Evolutionary conservation across 176 grass and related monocot genomes (phyloP), one percentile per base, ranked within the genome.

Genomic region (Guadua angustifolia): DNA sequence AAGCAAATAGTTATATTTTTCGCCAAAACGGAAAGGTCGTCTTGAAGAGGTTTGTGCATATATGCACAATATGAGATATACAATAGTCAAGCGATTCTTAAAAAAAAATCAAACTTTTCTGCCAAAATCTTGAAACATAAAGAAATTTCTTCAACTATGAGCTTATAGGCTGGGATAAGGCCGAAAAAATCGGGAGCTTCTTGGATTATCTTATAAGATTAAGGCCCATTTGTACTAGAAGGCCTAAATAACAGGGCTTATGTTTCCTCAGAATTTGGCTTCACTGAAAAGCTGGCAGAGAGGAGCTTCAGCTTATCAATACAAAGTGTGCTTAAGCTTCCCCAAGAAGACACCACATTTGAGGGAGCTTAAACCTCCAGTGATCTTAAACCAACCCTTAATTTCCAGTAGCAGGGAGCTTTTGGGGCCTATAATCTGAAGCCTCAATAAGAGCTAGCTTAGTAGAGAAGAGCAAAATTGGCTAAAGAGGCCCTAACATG

Each of bases 391-490:
- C 46, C 58, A 75, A 42, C 19, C 59, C 46, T 53, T 22, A 84
- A 84, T 83, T 46, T 84, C n/a, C 77, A 66, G 7, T 16, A 40
- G 39, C 73, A 35, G 18, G 40, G 53, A 43, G 21, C 45, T 80
- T 65, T 26, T 82, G 32, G 55, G 46, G 21, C 26, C 66, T 71
- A 71, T 40, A 86, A 72, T 9, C 32, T 51, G 16, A 63, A 63
- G 75, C 14, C 52, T 50, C 13, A 13, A 81, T 22, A 69, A 69
- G 53, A 56, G 6, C n/a, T 39, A 79, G 66, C 16, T 53, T 13
- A 39, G 44, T 35, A 66, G 56, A 81, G 60, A 87, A 66, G 49
- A 49, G 36, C 40, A 83, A 84, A 78, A 46, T 49, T 1, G 73
- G 73, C 19, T 49, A 84, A 72, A 83, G 14, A 24, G 15, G 26